These are phyloP conservation scores for Delphinella strobiligena DNA, from an alignment of 2,329 filamentous ascomycete species.

Conservation along the genomic window DNA sequence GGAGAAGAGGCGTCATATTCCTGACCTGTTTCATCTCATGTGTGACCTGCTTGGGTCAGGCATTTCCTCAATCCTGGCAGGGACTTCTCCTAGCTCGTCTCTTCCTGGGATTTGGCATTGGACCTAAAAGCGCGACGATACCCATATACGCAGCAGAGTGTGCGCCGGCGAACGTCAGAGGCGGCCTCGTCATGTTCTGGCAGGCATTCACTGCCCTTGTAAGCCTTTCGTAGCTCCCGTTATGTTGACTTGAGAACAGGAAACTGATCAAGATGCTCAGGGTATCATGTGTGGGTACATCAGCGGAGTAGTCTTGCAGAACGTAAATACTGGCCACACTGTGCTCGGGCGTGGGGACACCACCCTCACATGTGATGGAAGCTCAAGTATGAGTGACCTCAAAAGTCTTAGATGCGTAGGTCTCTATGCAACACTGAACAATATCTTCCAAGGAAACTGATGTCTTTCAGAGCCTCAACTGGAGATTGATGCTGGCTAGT, in stretches of 20 bases:
- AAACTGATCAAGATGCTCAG: too few species aligned
- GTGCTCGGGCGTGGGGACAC: not conserved
- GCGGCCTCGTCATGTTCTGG: conserved; percentile 71
- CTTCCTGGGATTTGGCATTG: conserved; percentile 51
- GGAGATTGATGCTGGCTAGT: conserved; percentile 28
- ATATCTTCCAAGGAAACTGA: too few species aligned
- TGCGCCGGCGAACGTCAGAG: conserved; percentile 41
- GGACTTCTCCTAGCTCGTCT: conserved; percentile 53
- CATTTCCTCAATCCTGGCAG: conserved; percentile 45
- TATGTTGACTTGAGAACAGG: too few species aligned
- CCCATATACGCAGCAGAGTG: conserved; percentile 31
- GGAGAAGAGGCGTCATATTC: conserved; percentile 25
- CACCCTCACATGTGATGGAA: not conserved
- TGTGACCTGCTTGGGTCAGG: conserved; percentile 57
- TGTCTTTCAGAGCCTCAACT: conserved; percentile 24
- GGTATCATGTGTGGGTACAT: conserved; percentile 52
- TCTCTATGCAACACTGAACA: too few species aligned
- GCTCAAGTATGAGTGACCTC: not conserved
- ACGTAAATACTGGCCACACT: conserved; percentile 32
- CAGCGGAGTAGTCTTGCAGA: conserved; percentile 52
- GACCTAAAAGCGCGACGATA: conserved; percentile 35
- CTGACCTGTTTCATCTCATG: conserved; percentile 42
- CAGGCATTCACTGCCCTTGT: conserved; percentile 46
- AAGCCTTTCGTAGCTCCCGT: too few species aligned
- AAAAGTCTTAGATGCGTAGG: conserved; percentile 17